Base-by-base conservation (phyloP, 768 basidiomycete species). In the Trametes punicea region DNA sequence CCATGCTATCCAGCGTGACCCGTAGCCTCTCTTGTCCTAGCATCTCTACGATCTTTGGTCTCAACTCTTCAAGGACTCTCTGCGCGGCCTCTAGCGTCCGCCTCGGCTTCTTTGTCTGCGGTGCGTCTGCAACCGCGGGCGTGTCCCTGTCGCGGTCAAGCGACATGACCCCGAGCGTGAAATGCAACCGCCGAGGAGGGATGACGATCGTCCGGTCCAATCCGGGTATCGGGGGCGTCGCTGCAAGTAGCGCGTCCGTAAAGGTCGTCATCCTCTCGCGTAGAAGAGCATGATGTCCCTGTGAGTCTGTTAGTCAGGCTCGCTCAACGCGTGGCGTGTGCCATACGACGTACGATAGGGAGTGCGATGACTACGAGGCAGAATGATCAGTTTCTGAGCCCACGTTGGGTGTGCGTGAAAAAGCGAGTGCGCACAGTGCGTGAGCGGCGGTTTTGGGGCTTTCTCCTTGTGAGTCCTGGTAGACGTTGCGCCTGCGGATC, bases 121-220 rank as follows among this genome's bases (percentile, higher is more conserved):
- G 15, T 21, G 40, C 41, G n/a, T 55, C 40, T 1, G 33, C 25
- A 11, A 2, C 20, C 16, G 40, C 41, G 2, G 45, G 46, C 18
- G 9, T 2, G 18, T 34, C 21, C 16, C 6, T 16, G 15, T 27
- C 20, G 26, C 7, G 20, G 47, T 46, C 67, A 30, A 90, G 81
- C 0, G 79, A 70, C 84, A 91, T 86, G 1, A 89, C 87, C 1
- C 88, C 88, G 2, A 91, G 71, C 0, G 88, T 90, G 54, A 90
- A 69, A 67, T 91, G 88, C 39, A 90, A 69, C n/a, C 87, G 68
- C 9, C 78, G 74, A 0, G 77, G 69, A 7, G 74, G 74, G 51
- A 89, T 76, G 50, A 87, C 68, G 61, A 90, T 81, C 2, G 79
- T 75, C 8, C 63, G 64, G 68, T 91, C 84, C 4, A 91, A 72